Percentiles rank a stretch among this genome's conserved stretches.
Evolutionary conservation across 2,329 filamentous ascomycete genomes (phyloP).

Genomic region (Biscogniauxia sp.): DNA sequence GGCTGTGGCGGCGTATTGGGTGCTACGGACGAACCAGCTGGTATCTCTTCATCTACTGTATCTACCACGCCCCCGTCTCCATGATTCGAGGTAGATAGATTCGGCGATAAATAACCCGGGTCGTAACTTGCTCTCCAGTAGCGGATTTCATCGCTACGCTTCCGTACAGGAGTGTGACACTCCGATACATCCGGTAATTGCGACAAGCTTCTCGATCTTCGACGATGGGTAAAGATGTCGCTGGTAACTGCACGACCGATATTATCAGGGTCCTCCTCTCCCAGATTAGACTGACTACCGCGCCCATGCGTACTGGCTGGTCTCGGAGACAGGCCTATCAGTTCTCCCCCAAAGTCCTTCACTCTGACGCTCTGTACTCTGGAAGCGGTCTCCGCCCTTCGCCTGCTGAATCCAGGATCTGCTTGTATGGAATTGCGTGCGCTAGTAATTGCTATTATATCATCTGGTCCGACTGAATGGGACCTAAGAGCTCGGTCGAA

Average conservation of each 20-base stretch:
- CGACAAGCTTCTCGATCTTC: slow-evolving; percentile 60
- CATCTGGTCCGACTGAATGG: slow-evolving; percentile 57
- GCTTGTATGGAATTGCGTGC: slow-evolving; percentile 52
- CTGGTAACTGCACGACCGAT: slow-evolving; percentile 64
- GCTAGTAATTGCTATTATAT: slow-evolving; percentile 52
- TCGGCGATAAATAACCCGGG: slow-evolving; percentile 48
- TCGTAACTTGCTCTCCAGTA: slow-evolving; percentile 63
- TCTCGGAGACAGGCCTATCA: slow-evolving; percentile 57
- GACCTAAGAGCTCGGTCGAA: slow-evolving; percentile 60
- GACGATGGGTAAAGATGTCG: slow-evolving; percentile 46
- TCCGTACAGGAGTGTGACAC: slow-evolving; percentile 37
- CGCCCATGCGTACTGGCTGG: slow-evolving; percentile 60
- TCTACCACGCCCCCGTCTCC: slow-evolving; percentile 25
- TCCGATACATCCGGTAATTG: slow-evolving; percentile 46
- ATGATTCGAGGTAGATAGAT: slow-evolving; percentile 46
- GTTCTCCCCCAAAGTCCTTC: slow-evolving; percentile 40
- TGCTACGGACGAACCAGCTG: slow-evolving; percentile 33
- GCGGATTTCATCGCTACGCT: slow-evolving; percentile 62
- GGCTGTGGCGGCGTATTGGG: slow-evolving; percentile 45
- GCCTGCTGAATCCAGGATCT: slow-evolving; percentile 39
- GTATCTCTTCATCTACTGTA: slow-evolving; percentile 20
- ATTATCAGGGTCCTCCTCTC: slow-evolving; percentile 46
- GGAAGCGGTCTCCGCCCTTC: slow-evolving; percentile 43
- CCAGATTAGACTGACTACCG: slow-evolving; percentile 38
- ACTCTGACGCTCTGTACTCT: slow-evolving; percentile 39